Base-by-base conservation (phyloP, 2,329 filamentous ascomycete genomes). In the Neonectria hederae region DNA sequence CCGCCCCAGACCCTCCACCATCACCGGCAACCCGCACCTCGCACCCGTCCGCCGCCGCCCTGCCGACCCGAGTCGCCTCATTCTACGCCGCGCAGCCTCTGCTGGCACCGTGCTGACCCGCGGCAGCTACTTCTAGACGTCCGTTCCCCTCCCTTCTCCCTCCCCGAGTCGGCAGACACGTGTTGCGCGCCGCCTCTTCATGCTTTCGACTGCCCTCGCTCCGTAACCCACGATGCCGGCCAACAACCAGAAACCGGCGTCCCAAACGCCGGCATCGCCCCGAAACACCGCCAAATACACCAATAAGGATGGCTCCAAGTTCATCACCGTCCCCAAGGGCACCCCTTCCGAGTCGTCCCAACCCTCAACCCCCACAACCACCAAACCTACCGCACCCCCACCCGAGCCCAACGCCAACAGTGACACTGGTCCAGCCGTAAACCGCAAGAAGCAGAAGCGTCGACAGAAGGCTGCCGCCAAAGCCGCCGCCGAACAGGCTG, bases 391-490 rank as follows among this genome's bases (percentile, higher is more conserved):
- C 69, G 69, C 72, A 76, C 62, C 73, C 73, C 65, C 75, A 70
- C 65, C 69, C 72, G 66, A 70, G 67, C 43, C 70, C 71, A 76
- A 63, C 65, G 63, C 64, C 63, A 71, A 66, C 64, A 75, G 79
- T 65, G 66, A 65, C 53, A 72, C 79, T 51, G 80, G 83, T 48
- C 83, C 83, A 48, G 75, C 84, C 9, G 90, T 94, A 55, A 97
- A 97, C 81, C 89, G 92, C 76, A 97, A 97, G 85, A 98, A 97
- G 84, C 92, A 96, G 79, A 97, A 97, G 84, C 89, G 94, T 71
- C 88, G 94, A 70, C 91, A 92, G 76, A 97, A 97, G 80, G 92
- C 91, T 35, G 91, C 92, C 32, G 90, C 90, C 65, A 88, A 90
- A 75, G 87, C 87, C 30, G 88, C 83, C 45, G 81, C 81, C 5